phyloP scores from a whole-genome alignment of 495 filamentous ascomycete species.

The Pyrenula massariospora region DNA sequence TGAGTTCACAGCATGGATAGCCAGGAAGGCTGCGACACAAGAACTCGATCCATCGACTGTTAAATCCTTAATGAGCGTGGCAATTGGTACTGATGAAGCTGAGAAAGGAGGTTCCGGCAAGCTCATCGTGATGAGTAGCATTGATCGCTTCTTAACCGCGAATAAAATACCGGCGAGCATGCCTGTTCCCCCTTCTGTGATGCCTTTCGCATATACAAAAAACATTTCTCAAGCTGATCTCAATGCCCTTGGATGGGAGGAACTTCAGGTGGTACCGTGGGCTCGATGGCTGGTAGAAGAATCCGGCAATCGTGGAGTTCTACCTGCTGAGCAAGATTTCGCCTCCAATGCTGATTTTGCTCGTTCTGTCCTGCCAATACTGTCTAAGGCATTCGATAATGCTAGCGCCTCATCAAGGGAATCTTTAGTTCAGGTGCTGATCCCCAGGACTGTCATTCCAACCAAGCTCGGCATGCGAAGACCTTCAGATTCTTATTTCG shows the following conservation, averaged over 20 bases:
- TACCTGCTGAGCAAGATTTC: slow-evolving; percentile 46
- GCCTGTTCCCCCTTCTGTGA: slow-evolving; percentile 68
- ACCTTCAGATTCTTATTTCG: slow-evolving; percentile 82
- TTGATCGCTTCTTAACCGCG: slow-evolving; percentile 61
- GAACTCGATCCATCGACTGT: slow-evolving; percentile 56
- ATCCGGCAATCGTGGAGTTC: slow-evolving; percentile 28
- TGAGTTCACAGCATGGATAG: slow-evolving; percentile 75
- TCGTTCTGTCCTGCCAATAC: slow-evolving; percentile 58
- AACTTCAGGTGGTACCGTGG: slow-evolving; percentile 75
- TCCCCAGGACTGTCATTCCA: slow-evolving; percentile 65
- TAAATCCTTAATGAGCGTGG: slow-evolving; percentile 58
- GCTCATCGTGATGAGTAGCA: slow-evolving; percentile 63
- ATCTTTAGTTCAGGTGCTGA: slow-evolving; percentile 48
- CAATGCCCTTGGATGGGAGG: slow-evolving; percentile 70
- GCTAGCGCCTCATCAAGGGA: slow-evolving; percentile 53
- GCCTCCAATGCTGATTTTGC: slow-evolving; percentile 63
- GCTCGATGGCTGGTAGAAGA: slow-evolving; percentile 62
- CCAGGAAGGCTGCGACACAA: slow-evolving; percentile 48
- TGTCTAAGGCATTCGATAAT: slow-evolving; percentile 82
- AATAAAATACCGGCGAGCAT: slow-evolving; percentile 69
- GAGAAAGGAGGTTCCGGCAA: slow-evolving; percentile 42
- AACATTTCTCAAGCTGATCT: slow-evolving; percentile 47
- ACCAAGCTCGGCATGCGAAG: slow-evolving; percentile 84
- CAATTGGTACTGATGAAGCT: slow-evolving; percentile 68
- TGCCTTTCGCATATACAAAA: slow-evolving; percentile 72